These are phyloP conservation scores for Sporothrix mexicana DNA, from an alignment of 2,329 filamentous ascomycete genomes.

Conservation along the genomic window DNA sequence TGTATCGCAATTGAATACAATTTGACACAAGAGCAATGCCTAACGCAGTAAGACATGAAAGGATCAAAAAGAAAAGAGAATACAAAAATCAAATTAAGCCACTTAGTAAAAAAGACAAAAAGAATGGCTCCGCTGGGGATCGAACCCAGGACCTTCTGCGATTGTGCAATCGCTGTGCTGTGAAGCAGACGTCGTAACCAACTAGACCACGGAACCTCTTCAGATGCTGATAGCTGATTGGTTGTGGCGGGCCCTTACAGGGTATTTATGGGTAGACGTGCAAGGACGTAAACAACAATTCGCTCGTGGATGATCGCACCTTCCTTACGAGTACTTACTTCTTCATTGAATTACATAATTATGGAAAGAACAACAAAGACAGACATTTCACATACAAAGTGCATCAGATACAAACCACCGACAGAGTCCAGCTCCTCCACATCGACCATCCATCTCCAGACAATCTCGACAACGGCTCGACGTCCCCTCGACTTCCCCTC, in stretches of 20 bases:
- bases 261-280: neutral
- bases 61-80: too few relatives aligned
- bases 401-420: neutral
- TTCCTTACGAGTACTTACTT: neutral
- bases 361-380: neutral
- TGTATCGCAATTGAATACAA: too few relatives aligned
- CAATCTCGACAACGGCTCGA: neutral
- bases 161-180: conserved; percentile 31
- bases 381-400: neutral
- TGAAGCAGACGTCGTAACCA: conserved; percentile 42
- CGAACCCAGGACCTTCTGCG: conserved; percentile 42
- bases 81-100: too few relatives aligned
- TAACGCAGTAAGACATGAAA: too few relatives aligned
- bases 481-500: neutral
- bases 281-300: neutral
- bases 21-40: too few relatives aligned
- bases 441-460: neutral
- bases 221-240: conserved; percentile 12
- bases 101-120: conserved; percentile 35
- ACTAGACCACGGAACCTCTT: conserved; percentile 40
- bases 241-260: neutral
- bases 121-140: conserved; percentile 39
- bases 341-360: neutral
- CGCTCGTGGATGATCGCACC: neutral
- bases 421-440: neutral